Base-by-base conservation (phyloP, 2,329 filamentous ascomycete genomes). In the Dothistroma pini region DNA sequence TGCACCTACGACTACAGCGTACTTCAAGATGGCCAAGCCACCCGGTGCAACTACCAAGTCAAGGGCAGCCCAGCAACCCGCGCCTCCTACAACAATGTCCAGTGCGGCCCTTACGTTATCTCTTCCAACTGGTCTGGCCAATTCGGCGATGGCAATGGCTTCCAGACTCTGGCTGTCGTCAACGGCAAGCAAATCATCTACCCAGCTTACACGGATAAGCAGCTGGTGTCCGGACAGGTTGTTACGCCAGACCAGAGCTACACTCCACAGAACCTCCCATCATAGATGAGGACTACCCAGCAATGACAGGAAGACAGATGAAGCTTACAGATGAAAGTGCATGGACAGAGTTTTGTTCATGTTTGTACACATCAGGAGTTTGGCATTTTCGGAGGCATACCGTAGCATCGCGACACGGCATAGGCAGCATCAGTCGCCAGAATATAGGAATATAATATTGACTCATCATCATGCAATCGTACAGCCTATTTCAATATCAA, bases 231-330 rank as follows among this genome's bases (percentile, higher is more conserved):
- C 7, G 61, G 59, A 21, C 29, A 61, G 47, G 58, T 61, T n/a
- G 66, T 68, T 44, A 62, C 56, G 58, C 66, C 65, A 22, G 62
- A 68, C 56, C 63, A 67, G 65, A 66, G 65, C 63, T 67, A 67
- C 59, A 65, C 66, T 48, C 65, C 66, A 41, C 60, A 63, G 54
- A 60, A 61, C 52, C 57, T 67, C n/a, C 61, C 65, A 32, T 29
- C 65, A 57, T 66, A 63, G 57, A 64, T 54, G 44, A n/a, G n/a
- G 41, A 41, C 4, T 32, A 6, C 14, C 14, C n/a, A 11, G 19
- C n/a, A 7, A 51, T 29, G 49, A 51, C 1, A 29, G 12, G 49
- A 51, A 2, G 49, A 51, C 9, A 51, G 22, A 44, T 44, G 41
- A 44, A n/a, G 1, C n/a, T 44, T 44, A n/a, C n/a, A 14, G 41